A percentile compares a stretch with the other conserved stretches of the same genome.
These are phyloP conservation scores for Aureobasidium sp. DNA, from an alignment of 2,329 filamentous ascomycete genomes.

Conservation along the genomic window DNA sequence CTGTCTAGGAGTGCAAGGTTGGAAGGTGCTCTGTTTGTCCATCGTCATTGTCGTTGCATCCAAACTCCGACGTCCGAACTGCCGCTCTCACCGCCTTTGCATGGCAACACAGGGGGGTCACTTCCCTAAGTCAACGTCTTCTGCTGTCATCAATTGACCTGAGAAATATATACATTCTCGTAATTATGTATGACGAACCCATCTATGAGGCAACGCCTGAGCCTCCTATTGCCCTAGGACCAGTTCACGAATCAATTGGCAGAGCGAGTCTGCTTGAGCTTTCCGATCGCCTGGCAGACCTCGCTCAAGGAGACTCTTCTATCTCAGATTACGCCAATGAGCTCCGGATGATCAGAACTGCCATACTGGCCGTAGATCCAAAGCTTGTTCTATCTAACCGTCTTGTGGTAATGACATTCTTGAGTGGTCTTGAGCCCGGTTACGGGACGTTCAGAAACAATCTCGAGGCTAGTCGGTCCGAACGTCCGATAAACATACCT, in stretches of 20 bases:
- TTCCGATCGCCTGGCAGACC: no score
- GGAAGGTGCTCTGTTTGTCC: slow-evolving; percentile 5
- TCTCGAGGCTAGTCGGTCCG: neutral
- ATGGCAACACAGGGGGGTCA: neutral
- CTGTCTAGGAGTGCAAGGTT: neutral
- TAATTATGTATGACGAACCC: no score
- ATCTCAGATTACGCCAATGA: neutral
- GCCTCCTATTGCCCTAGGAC: no score
- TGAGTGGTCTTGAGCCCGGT: neutral
- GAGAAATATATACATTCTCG: neutral
- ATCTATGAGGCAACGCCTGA: no score
- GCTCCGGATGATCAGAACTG: neutral
- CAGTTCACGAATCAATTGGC: no score
- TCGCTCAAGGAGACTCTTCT: neutral
- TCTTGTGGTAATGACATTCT: neutral
- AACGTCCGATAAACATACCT: neutral
- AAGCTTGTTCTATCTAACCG: neutral
- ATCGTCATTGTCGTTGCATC: neutral
- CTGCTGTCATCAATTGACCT: neutral
- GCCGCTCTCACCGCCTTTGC: neutral
- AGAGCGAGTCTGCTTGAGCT: no score
- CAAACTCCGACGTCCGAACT: slow-evolving; percentile 7
- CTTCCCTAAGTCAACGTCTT: neutral
- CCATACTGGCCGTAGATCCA: neutral
- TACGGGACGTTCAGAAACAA: neutral